Conservation (phyloP, 257 asterid genomes). For the Anisodus tanguticus region DNA sequence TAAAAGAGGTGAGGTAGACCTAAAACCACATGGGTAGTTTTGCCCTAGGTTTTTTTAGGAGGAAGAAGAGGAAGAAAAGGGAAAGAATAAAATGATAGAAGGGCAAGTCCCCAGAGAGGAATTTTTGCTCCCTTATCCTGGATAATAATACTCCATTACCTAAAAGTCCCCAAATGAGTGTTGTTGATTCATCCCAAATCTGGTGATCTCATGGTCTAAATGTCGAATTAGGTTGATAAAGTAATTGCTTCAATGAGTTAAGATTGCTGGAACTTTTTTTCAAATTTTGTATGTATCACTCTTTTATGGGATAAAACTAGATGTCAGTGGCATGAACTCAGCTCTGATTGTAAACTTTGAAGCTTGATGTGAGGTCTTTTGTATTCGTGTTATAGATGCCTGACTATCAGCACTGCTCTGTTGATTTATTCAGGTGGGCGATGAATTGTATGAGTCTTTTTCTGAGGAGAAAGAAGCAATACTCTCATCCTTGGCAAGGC, state of each 20-base stretch:
- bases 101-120: neutral
- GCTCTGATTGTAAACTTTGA: neutral
- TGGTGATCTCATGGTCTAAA: neutral
- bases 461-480: conserved; percentile 78
- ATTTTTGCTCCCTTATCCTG: neutral
- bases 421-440: conserved; percentile 68
- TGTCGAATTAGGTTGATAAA: neutral
- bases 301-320: neutral
- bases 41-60: neutral
- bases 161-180: neutral
- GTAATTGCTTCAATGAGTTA: neutral
- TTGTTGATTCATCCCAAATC: neutral
- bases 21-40: neutral
- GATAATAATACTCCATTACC: neutral
- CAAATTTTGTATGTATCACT: conserved; percentile 1
- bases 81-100: neutral
- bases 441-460: conserved; percentile 85
- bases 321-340: neutral
- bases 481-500: conserved; percentile 77
- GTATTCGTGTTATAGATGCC: neutral
- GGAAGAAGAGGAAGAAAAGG: neutral
- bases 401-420: neutral
- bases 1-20: neutral
- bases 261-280: neutral
- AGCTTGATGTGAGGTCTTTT: neutral